A percentile compares a stretch with the other conserved stretches of the same genome.
These are phyloP conservation scores for Dictyostelium purpureum DNA, from an alignment of 78 protist genomes.

Conservation along the genomic window DNA sequence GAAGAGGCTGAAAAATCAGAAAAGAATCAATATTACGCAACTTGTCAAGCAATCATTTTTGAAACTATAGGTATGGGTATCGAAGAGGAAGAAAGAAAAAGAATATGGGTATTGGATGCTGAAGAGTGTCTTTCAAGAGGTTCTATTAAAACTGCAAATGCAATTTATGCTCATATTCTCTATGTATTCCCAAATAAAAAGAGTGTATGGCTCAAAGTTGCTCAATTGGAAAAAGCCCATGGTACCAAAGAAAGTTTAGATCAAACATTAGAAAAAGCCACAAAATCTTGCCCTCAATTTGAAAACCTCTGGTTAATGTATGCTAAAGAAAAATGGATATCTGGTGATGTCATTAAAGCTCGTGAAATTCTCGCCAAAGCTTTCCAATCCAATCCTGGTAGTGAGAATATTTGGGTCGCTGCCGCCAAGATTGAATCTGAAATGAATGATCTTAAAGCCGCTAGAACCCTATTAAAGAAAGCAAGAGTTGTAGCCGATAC, in stretches of 20 bases:
- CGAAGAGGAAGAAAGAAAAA: slow-evolving; percentile 92
- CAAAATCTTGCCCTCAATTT: slow-evolving; percentile 91
- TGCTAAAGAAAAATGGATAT: slow-evolving; percentile 94
- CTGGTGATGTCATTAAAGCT: slow-evolving; percentile 85
- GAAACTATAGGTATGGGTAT: slow-evolving; percentile 87
- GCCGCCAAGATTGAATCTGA: slow-evolving; percentile 97
- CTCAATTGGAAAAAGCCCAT: slow-evolving; percentile 85
- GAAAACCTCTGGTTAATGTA: slow-evolving; percentile 96
- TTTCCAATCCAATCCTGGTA: slow-evolving; percentile 86
- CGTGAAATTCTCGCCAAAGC: slow-evolving; percentile 88
- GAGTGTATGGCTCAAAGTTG: slow-evolving; percentile 91
- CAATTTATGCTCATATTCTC: slow-evolving; percentile 89
- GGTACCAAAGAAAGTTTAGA: slow-evolving; percentile 83
- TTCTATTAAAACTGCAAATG: slow-evolving; percentile 81
- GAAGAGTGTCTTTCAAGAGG: slow-evolving; percentile 59
- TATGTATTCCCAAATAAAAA: slow-evolving; percentile 86
- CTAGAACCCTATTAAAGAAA: slow-evolving; percentile 78
- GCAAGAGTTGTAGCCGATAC: slow-evolving; percentile 87
- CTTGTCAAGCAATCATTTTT: slow-evolving; percentile 85
- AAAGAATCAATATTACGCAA: slow-evolving; percentile 17
- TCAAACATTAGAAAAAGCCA: slow-evolving; percentile 88
- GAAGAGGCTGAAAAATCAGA: slow-evolving; percentile 89
- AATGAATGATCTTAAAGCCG: slow-evolving; percentile 80
- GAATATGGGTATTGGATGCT: slow-evolving; percentile 95
- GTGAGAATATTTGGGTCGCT: slow-evolving; percentile 95